Percentiles rank a stretch among this genome's conserved stretches.
Evolutionary conservation across 2,329 filamentous ascomycete species (phyloP).

Genomic region (Thelonectria rubi): DNA sequence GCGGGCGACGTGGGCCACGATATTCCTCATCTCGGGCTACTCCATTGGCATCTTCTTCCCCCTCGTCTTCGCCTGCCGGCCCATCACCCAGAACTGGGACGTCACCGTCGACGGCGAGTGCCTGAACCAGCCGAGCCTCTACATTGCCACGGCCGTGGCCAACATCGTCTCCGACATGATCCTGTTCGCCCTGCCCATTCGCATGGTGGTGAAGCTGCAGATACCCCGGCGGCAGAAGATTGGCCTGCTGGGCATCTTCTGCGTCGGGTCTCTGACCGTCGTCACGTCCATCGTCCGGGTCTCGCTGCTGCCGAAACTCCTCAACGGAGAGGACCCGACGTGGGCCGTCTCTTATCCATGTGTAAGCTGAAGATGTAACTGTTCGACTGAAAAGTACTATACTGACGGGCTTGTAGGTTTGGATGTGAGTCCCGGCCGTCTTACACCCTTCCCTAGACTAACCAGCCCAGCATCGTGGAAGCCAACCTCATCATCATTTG

Average conservation of each 20-base stretch:
- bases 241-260: constrained; percentile 55
- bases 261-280: constrained; percentile 51
- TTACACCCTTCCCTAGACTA: background rate
- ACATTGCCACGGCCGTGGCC: constrained; percentile 57
- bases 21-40: constrained; percentile 45
- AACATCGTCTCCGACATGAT: constrained; percentile 59
- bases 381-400: too few species aligned
- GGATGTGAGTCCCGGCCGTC: constrained; percentile 38
- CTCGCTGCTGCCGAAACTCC: constrained; percentile 40
- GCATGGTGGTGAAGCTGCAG: constrained; percentile 55
- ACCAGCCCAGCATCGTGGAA: constrained; percentile 42
- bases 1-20: constrained; percentile 41
- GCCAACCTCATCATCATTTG: constrained; percentile 53
- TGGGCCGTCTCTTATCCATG: constrained; percentile 43
- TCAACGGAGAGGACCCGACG: constrained; percentile 40
- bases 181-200: constrained; percentile 57
- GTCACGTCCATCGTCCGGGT: constrained; percentile 47
- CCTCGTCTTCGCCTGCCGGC: constrained; percentile 50
- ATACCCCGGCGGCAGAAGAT: constrained; percentile 57
- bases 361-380: too few species aligned
- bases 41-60: constrained; percentile 47
- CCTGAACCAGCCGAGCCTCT: constrained; percentile 56
- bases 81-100: constrained; percentile 46
- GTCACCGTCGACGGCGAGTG: constrained; percentile 48
- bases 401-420: constrained; percentile 25